Conservation (phyloP, 148 eudicot species). For the Cornus suecica region DNA sequence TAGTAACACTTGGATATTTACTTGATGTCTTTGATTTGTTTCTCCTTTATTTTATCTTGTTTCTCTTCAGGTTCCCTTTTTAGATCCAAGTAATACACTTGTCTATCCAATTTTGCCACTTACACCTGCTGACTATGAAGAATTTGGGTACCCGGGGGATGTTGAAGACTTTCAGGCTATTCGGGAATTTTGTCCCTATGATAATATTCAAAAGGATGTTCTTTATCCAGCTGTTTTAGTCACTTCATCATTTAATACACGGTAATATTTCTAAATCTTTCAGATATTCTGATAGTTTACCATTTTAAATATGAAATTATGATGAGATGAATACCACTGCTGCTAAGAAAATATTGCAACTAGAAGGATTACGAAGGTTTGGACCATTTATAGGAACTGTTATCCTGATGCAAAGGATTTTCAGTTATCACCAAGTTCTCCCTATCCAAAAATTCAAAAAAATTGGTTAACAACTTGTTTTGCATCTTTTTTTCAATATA, state of each 20-base stretch:
- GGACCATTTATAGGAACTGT: background rate
- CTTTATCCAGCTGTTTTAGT: slow-evolving; percentile 75
- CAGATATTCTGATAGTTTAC: background rate
- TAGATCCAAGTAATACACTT: slow-evolving; percentile 86
- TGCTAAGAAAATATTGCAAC: background rate
- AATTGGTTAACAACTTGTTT: background rate
- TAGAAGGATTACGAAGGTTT: slow-evolving; percentile 7
- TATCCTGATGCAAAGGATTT: background rate
- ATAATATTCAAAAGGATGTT: slow-evolving; percentile 62
- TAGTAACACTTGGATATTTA: background rate
- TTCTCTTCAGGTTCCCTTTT: slow-evolving; percentile 71
- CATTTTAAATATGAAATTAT: background rate
- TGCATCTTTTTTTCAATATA: background rate
- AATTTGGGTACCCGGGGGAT: slow-evolving; percentile 88
- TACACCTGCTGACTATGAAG: slow-evolving; percentile 77
- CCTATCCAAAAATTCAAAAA: background rate
- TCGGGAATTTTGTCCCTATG: slow-evolving; percentile 77
- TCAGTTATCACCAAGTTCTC: background rate
- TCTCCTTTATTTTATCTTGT: slow-evolving; percentile 1
- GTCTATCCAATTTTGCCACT: slow-evolving; percentile 72
- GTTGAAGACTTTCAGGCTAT: slow-evolving; percentile 73
- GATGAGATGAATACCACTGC: background rate
- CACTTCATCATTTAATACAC: slow-evolving; percentile 73
- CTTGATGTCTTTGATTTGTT: background rate
- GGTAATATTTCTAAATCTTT: slow-evolving; percentile 37